Conservation (phyloP, 352 stramenopile genomes). For the Globisporangium alternatum region DNA sequence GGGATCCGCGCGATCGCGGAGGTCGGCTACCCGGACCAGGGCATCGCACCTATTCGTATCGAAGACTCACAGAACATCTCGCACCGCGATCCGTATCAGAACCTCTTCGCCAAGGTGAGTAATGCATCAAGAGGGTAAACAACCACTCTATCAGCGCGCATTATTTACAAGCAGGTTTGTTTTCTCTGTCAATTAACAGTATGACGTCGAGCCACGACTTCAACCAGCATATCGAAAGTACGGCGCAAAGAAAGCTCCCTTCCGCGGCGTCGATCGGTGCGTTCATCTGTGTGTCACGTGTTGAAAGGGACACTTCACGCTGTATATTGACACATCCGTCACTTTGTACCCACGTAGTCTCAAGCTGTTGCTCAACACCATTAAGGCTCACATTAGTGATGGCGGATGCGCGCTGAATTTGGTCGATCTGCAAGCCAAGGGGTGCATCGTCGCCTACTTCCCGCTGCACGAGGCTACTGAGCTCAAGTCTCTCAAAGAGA, state of each 20-base stretch:
- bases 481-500: conserved; percentile 36
- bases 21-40: conserved; percentile 46
- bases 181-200: conserved; percentile 18
- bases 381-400: conserved; percentile 50
- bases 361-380: conserved; percentile 72
- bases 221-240: conserved; percentile 69
- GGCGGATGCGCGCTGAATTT: conserved; percentile 61
- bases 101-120: conserved; percentile 63
- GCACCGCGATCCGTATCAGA: conserved; percentile 58
- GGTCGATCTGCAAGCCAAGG: conserved; percentile 40
- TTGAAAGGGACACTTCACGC: neutral
- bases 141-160: neutral
- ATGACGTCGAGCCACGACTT: conserved; percentile 62
- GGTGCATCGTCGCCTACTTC: conserved; percentile 62
- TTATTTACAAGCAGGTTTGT: neutral
- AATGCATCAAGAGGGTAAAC: too few species aligned
- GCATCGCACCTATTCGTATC: conserved; percentile 67
- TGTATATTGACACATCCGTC: neutral
- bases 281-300: neutral
- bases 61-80: conserved; percentile 45
- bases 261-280: conserved; percentile 65
- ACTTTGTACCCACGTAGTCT: conserved; percentile 25
- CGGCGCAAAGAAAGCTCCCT: conserved; percentile 62
- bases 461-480: conserved; percentile 58
- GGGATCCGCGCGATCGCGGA: conserved; percentile 61